Percentiles rank a stretch among this genome's conserved stretches.
Evolutionary conservation across 305 asterid genomes (phyloP).

Genomic region (Ilex paraguariensis): DNA sequence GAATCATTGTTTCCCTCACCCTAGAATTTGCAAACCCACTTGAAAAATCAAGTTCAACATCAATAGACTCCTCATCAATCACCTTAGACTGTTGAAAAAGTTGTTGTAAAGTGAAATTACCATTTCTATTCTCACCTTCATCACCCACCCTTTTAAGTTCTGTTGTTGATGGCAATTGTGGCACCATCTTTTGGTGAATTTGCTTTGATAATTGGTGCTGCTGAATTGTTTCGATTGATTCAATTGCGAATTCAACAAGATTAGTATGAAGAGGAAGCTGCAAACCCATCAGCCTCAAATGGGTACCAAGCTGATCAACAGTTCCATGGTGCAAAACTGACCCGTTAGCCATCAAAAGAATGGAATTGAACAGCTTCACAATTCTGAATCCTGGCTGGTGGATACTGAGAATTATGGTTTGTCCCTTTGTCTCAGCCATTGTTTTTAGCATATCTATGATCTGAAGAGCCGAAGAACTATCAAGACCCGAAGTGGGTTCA

Average conservation of each 20-base stretch:
- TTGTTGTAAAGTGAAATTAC: constrained; percentile 62
- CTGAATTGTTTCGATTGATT: constrained; percentile 61
- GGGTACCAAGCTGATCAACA: constrained; percentile 51
- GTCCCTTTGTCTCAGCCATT: constrained; percentile 70
- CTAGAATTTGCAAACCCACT: constrained; percentile 59
- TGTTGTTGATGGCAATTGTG: constrained; percentile 8
- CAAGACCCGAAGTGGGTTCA: constrained; percentile 96
- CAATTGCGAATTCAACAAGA: constrained; percentile 77
- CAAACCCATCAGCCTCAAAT: constrained; percentile 55
- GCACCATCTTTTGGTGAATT: background rate
- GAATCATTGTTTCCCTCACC: constrained; percentile 48
- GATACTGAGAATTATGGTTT: constrained; percentile 72
- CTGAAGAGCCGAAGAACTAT: constrained; percentile 78
- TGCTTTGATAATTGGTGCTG: constrained; percentile 17
- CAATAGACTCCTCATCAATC: constrained; percentile 44
- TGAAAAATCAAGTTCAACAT: constrained; percentile 16
- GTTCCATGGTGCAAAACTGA: constrained; percentile 76
- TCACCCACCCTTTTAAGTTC: constrained; percentile 9
- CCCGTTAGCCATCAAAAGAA: constrained; percentile 72
- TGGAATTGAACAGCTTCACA: constrained; percentile 54
- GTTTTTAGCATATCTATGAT: constrained; percentile 69
- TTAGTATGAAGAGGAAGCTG: constrained; percentile 63
- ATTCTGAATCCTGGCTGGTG: constrained; percentile 90
- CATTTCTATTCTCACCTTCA: constrained; percentile 27
- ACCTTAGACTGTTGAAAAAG: constrained; percentile 85